Evolutionary conservation across 2,329 filamentous ascomycete genomes (phyloP).

Genomic region (Aspergillus aculeatinus): DNA sequence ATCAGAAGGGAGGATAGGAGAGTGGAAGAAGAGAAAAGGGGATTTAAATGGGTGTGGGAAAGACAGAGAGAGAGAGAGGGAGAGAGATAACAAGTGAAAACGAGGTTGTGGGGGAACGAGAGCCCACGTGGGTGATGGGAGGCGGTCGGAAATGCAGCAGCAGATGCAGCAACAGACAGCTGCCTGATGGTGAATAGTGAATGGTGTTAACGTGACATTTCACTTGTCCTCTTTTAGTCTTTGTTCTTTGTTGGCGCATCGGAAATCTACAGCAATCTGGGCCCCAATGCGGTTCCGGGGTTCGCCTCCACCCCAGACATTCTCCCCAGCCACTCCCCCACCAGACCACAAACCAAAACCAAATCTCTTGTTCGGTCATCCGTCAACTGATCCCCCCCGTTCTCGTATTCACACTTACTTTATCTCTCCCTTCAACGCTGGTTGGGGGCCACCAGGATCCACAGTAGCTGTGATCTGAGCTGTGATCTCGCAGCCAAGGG

Average conservation of each 20-base stretch:
- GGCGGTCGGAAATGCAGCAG: not conserved
- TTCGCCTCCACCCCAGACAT: not conserved
- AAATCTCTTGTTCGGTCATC: not conserved
- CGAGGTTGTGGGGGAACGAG: no score
- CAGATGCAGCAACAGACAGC: no score
- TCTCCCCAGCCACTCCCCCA: no score
- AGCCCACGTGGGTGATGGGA: not conserved
- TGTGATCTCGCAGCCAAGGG: not conserved
- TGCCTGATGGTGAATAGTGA: no score
- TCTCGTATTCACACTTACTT: not conserved
- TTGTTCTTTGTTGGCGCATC: no score
- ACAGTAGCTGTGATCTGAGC: not conserved
- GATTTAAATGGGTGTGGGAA: not conserved
- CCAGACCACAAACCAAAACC: no score
- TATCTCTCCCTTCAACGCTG: not conserved
- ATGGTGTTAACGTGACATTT: no score
- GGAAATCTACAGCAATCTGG: not conserved
- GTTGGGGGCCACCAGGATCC: not conserved
- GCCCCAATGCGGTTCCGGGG: not conserved
- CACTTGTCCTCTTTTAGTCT: no score
- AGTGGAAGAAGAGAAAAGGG: not conserved
- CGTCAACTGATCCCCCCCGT: not conserved
- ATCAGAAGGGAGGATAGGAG: not conserved
- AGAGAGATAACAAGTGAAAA: not conserved
- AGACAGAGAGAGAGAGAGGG: constrained; percentile 3